Evolutionary conservation across 1,284 basidiomycete genomes (phyloP), one percentile per base, ranked within the genome.

Genomic region (Malassezia restricta): DNA sequence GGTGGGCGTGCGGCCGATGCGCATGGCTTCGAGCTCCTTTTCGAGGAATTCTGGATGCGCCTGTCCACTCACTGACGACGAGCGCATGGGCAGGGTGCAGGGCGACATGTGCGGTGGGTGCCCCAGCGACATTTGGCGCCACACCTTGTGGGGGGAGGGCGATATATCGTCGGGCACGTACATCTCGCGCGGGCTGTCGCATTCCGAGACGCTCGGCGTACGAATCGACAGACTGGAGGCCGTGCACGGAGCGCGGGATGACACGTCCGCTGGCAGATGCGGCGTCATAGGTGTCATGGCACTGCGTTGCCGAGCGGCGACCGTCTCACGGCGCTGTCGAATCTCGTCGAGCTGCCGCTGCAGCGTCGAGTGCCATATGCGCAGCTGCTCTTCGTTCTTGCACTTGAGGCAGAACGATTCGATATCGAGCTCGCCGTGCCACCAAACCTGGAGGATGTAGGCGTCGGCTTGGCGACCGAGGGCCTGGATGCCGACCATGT

Each of bases 351-450:
- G 89, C 28, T 95, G 79, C 52, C 86, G 84, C 73, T 84, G 87
- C 62, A 98, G 84, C 57, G 84, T 83, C 15, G 81, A 79, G 67
- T 92, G 86, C 92, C 94, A 99, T 65, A 87, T 85, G 51, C 82
- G 82, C 68, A 95, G 81, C 70, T 91, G 87, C 67, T 96, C 92
- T 71, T 96, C 89, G 24, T 84, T 84, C 49, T 87, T 82, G 74
- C 92, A 95, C 49, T 87, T 85, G 55, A 99, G 80, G 40, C 88
- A 87, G 75, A 99, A 96, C 64, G 82, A 91, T 72, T 98, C 94
- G 42, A 75, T 68, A 61, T 88, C 86, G 61, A 87, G 85, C 67
- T 94, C 90, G 8, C 88, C 88, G 66, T 85, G 82, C 90, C 90
- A 94, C 80, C 84, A 90, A 1, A 94, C 86, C 43, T 87, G 84